Evolutionary conservation across 106 monocot genomes (phyloP).

Genomic region (Apostasia shenzhenica): DNA sequence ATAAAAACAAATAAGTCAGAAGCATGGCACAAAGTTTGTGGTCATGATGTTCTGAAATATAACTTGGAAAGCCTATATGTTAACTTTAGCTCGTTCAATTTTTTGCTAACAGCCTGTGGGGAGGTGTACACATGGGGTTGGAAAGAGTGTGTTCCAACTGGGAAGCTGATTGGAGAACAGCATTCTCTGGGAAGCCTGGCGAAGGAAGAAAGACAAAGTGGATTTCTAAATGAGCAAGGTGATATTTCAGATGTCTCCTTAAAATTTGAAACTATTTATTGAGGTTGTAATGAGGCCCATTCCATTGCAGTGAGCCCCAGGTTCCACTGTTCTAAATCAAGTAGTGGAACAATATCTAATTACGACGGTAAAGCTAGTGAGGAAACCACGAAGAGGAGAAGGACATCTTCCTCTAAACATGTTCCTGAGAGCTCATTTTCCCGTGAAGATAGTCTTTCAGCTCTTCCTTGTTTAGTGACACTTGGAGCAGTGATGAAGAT

Average conservation of each 20-base stretch:
- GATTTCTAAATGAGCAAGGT: slow-evolving; percentile 51
- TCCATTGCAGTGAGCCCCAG: slow-evolving; percentile 61
- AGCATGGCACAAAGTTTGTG: no score
- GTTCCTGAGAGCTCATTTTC: slow-evolving; percentile 47
- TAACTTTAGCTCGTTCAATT: neutral
- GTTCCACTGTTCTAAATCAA: slow-evolving; percentile 29
- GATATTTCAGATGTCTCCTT: neutral
- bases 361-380: slow-evolving; percentile 40
- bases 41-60: neutral
- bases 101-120: slow-evolving; percentile 38
- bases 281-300: slow-evolving; percentile 17
- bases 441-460: slow-evolving; percentile 68
- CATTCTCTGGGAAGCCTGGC: slow-evolving; percentile 24
- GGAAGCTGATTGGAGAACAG: slow-evolving; percentile 42
- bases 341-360: slow-evolving; percentile 20
- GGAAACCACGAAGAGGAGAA: slow-evolving; percentile 64
- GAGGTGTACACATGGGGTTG: slow-evolving; percentile 98
- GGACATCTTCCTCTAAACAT: slow-evolving; percentile 60
- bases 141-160: slow-evolving; percentile 97
- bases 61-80: slow-evolving; percentile 2
- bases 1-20: no score
- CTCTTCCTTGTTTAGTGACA: slow-evolving; percentile 72
- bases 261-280: neutral
- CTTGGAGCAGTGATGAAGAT: slow-evolving; percentile 58
- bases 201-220: slow-evolving; percentile 49